These are phyloP conservation scores for Botryotinia convoluta DNA, from an alignment of 2,329 filamentous ascomycete genomes.

Conservation along the genomic window DNA sequence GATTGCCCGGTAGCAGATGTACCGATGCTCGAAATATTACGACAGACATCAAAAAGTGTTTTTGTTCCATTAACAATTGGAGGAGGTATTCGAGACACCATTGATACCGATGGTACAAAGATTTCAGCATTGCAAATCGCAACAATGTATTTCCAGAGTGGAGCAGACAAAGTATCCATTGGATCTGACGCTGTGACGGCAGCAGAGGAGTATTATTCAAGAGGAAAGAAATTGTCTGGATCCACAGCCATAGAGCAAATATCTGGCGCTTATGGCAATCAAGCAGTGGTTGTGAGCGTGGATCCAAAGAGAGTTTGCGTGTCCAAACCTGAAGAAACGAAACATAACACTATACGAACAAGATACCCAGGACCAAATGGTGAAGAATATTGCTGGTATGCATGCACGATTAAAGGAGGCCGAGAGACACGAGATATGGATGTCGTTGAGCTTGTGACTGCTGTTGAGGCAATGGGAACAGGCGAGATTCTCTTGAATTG, in stretches of 20 bases:
- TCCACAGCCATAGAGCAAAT: slow-evolving; percentile 95
- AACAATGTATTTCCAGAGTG: slow-evolving; percentile 94
- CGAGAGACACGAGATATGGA: slow-evolving; percentile 93
- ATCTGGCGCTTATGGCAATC: slow-evolving; percentile 87
- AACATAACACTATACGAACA: slow-evolving; percentile 73
- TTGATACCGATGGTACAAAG: slow-evolving; percentile 81
- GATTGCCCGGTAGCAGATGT: slow-evolving; percentile 90
- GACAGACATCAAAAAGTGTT: slow-evolving; percentile 81
- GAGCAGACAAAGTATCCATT: slow-evolving; percentile 96
- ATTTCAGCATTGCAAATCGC: slow-evolving; percentile 92
- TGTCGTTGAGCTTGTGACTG: slow-evolving; percentile 80
- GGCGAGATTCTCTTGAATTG: slow-evolving; percentile 96
- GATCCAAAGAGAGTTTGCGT: slow-evolving; percentile 93
- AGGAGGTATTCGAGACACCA: slow-evolving; percentile 89
- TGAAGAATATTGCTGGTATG: slow-evolving; percentile 89
- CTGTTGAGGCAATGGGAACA: slow-evolving; percentile 92
- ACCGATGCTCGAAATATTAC: slow-evolving; percentile 93
- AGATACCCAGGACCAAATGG: slow-evolving; percentile 67
- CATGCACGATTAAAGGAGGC: slow-evolving; percentile 94
- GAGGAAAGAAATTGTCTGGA: slow-evolving; percentile 67
- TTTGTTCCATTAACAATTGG: slow-evolving; percentile 96
- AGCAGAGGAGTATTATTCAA: slow-evolving; percentile 83
- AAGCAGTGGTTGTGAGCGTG: slow-evolving; percentile 93
- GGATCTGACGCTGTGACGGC: slow-evolving; percentile 92
- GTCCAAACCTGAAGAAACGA: slow-evolving; percentile 60